Base-by-base conservation (phyloP, 2,329 filamentous ascomycete species). In the Calonectria pseudoreteaudii region DNA sequence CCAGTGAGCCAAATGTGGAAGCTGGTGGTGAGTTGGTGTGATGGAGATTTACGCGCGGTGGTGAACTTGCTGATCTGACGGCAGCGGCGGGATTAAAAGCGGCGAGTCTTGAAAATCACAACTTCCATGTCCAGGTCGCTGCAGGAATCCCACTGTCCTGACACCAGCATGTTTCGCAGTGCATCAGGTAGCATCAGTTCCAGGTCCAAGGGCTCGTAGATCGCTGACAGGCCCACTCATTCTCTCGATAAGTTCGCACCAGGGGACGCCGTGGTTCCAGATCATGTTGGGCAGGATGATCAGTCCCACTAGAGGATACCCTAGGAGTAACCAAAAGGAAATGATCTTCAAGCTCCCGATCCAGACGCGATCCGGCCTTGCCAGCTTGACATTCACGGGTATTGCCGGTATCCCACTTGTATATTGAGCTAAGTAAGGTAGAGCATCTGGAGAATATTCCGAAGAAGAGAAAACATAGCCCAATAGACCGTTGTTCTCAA, bases 1-100 rank as follows among this genome's bases (percentile, higher is more conserved):
- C 36, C 56, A 41, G n/a, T 30, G 34, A 20, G 56, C 56, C 56
- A 8, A 62, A 62, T 62, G 56, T 62, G 56, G 56, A 62, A 62
- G 56, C 56, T 62, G 56, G 34, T 11, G 41, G 30, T 26, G 18
- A 11, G 23, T 41, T 62, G 56, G 56, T 38, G 56, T 13, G 36
- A 41, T 36, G 8, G 26, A 41, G 23, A 28, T 41, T 62, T 62
- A 41, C 56, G 38, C 56, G 36, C 41, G 56, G 38, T 41, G 23
- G 38, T 28, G n/a, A 23, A 30, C 36, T 62, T 62, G 52, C 14
- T 56, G 52, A 62, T 62, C 6, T 23, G n/a, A 38, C 56, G 16
- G 34, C 6, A 13, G 16, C n/a, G 14, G 23, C 34, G 26, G n/a
- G 31, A 38, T 41, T 38, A 16, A 16, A 18, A 26, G 56, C 26